Base-by-base conservation (phyloP, 2,329 filamentous ascomycete species). In the Golovinomyces cichoracearum region DNA sequence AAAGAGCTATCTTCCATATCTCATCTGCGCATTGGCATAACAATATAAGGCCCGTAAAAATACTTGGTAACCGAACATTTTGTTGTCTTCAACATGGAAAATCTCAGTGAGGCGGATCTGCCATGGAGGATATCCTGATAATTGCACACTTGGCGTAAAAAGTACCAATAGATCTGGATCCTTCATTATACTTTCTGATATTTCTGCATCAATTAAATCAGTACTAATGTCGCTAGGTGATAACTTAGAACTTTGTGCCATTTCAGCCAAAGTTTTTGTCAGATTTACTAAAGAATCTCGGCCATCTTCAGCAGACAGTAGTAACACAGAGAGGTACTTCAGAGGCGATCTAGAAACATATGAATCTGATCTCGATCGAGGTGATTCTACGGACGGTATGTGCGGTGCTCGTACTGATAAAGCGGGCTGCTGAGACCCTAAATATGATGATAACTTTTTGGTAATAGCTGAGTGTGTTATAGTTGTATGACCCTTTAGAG, bases 71-170 rank as follows among this genome's bases (percentile, higher is more conserved):
- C 85, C 85, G 17, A 98, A 86, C 1, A 77, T 77, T 53, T 80
- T 73, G 62, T 84, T 84, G 60, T 86, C 81, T 50, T 72, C 71
- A 12, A 82, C 67, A 57, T 77, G 74, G 62, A 86, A 94, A 50
- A 98, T 94, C 68, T 98, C 90, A 0, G 86, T 94, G 60, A 98
- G 66, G 40, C 90, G 74, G 52, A 95, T 73, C 64, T 94, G 90
- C 90, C 90, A 98, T 0, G 90, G 90, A 9, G 90, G 90, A 61
- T 95, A 98, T 9, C 90, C 85, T 48, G 84, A 78, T 41, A 98
- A 65, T 61, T 85, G 78, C 48, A 95, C 76, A 46, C 77, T 75
- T 3, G 86, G 83, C 1, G 80, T 77, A 62, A 98, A 98, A 7
- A 93, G 66, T 49, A 98, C 73, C 50, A 98, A 67, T 13, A 98